Percentiles rank a stretch among this genome's conserved stretches.
Evolutionary conservation across 495 filamentous ascomycete species (phyloP).

Genomic region (Trichoderma erinaceum): DNA sequence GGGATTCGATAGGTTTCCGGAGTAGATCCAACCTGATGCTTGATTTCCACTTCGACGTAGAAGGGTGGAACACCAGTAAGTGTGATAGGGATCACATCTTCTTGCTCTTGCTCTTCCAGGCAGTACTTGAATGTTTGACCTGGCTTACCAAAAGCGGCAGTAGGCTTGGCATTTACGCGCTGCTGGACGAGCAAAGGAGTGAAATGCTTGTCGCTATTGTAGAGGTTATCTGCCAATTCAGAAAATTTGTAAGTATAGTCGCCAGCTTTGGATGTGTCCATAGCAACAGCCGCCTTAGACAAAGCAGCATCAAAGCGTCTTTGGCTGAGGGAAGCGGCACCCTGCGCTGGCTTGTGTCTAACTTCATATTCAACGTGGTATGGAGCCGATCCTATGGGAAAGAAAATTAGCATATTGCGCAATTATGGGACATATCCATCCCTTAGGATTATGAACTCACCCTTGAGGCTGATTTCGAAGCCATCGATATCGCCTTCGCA

Average conservation of each 20-base stretch:
- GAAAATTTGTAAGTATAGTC: slow-evolving; percentile 80
- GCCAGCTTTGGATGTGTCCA: slow-evolving; percentile 80
- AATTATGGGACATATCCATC: slow-evolving; percentile 15
- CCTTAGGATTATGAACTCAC: slow-evolving; percentile 36
- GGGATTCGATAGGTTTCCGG: slow-evolving; percentile 74
- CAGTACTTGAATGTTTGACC: slow-evolving; percentile 96
- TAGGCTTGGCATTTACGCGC: slow-evolving; percentile 72
- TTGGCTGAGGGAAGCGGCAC: slow-evolving; percentile 51
- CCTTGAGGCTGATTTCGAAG: slow-evolving; percentile 70
- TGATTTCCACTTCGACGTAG: slow-evolving; percentile 81
- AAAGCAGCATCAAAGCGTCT: slow-evolving; percentile 67
- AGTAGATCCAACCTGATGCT: slow-evolving; percentile 72
- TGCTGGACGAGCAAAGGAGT: slow-evolving; percentile 68
- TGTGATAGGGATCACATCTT: slow-evolving; percentile 79
- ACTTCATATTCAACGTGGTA: slow-evolving; percentile 79
- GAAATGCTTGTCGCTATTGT: slow-evolving; percentile 64
- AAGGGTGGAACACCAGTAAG: slow-evolving; percentile 84
- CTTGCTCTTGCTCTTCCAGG: slow-evolving; percentile 69
- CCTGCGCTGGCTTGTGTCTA: slow-evolving; percentile 56
- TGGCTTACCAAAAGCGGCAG: slow-evolving; percentile 71
- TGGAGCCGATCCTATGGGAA: slow-evolving; percentile 58
- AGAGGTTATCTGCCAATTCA: slow-evolving; percentile 72
- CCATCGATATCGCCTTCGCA: slow-evolving; percentile 92
- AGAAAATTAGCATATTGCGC: slow-evolving; percentile 12
- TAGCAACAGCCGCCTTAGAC: slow-evolving; percentile 63